Percentiles rank a stretch among this genome's conserved stretches.
Conservation (phyloP, 2,329 filamentous ascomycete species). For the Hypoxylon sp. region DNA sequence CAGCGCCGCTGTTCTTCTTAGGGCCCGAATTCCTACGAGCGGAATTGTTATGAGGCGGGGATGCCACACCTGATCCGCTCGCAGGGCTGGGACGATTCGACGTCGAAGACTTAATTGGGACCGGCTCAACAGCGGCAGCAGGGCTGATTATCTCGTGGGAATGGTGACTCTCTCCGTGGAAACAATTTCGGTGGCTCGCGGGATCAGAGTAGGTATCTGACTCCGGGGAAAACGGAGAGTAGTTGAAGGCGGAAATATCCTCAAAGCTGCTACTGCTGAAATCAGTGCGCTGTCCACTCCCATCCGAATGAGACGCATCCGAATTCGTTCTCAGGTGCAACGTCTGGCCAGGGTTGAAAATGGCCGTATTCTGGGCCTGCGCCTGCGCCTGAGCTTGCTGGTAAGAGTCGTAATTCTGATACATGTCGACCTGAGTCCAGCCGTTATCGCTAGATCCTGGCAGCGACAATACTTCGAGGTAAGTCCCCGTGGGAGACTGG, state of each 20-base stretch:
- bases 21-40: slow-evolving; percentile 76
- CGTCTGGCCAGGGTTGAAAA: slow-evolving; percentile 93
- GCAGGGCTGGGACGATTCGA: slow-evolving; percentile 71
- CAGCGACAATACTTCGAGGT: slow-evolving; percentile 87
- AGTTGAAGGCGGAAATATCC: slow-evolving; percentile 77
- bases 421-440: slow-evolving; percentile 85
- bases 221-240: slow-evolving; percentile 84
- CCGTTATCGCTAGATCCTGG: slow-evolving; percentile 87
- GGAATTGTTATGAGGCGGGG: slow-evolving; percentile 70
- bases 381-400: slow-evolving; percentile 63
- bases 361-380: slow-evolving; percentile 70
- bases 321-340: slow-evolving; percentile 89
- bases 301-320: slow-evolving; percentile 83
- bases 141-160: slow-evolving; percentile 73
- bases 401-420: slow-evolving; percentile 77
- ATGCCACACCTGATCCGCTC: slow-evolving; percentile 70
- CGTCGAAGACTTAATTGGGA: slow-evolving; percentile 74
- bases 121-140: slow-evolving; percentile 73
- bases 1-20: slow-evolving; percentile 79
- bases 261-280: slow-evolving; percentile 81
- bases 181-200: slow-evolving; percentile 71
- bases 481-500: slow-evolving; percentile 82
- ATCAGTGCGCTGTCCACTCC: slow-evolving; percentile 70
- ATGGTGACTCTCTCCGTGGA: slow-evolving; percentile 67
- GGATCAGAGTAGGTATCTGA: slow-evolving; percentile 80